Conservation (phyloP, 2,329 filamentous ascomycete species). For the Orbilia javanica region DNA sequence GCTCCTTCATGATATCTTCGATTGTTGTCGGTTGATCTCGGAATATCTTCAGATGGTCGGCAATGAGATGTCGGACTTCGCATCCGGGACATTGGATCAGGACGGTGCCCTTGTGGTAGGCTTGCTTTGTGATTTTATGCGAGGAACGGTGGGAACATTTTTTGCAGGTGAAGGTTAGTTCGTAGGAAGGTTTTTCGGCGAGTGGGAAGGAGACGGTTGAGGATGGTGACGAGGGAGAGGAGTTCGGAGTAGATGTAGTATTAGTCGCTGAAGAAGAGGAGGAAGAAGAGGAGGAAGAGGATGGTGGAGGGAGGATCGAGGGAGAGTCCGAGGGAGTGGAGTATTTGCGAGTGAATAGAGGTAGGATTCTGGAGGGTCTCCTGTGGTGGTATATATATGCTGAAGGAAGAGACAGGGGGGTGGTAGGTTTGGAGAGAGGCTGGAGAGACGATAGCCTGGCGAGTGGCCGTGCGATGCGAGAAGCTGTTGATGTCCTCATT, state of each 20-base stretch:
- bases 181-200: slow-evolving; percentile 70
- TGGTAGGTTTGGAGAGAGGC: neutral
- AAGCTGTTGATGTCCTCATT: slow-evolving; percentile 36
- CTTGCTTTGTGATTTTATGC: slow-evolving; percentile 91
- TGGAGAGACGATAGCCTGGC: slow-evolving; percentile 15
- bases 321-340: slow-evolving; percentile 32
- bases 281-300: slow-evolving; percentile 8
- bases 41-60: slow-evolving; percentile 80
- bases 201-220: slow-evolving; percentile 63
- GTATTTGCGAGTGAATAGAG: slow-evolving; percentile 46
- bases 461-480: slow-evolving; percentile 24
- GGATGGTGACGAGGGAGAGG: slow-evolving; percentile 22
- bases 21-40: slow-evolving; percentile 38
- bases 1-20: slow-evolving; percentile 35
- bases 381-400: neutral
- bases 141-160: slow-evolving; percentile 84
- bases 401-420: too few species aligned
- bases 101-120: slow-evolving; percentile 90
- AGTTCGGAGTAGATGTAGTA: slow-evolving; percentile 34
- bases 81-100: slow-evolving; percentile 90
- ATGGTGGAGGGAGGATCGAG: slow-evolving; percentile 38
- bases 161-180: slow-evolving; percentile 91
- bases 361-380: slow-evolving; percentile 23
- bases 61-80: slow-evolving; percentile 88
- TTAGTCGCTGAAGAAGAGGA: slow-evolving; percentile 7